These are phyloP conservation scores for Lyophyllum semitale DNA, from an alignment of 768 basidiomycete species.

Conservation along the genomic window DNA sequence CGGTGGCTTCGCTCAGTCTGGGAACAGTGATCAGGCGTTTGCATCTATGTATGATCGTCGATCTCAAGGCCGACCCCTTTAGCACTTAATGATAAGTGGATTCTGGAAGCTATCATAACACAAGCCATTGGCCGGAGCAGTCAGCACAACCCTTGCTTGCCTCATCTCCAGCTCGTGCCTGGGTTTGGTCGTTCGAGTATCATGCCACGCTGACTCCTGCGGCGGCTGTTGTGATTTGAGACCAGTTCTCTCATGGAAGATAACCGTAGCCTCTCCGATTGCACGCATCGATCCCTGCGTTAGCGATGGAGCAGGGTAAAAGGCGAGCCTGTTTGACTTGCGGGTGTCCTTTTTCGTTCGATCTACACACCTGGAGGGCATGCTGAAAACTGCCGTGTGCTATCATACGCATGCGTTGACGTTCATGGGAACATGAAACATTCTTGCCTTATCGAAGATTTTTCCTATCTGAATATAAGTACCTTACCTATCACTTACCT, in stretches of 20 bases:
- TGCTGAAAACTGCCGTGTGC: not conserved
- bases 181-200: not conserved
- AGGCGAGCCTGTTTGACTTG: not conserved
- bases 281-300: not conserved
- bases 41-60: not conserved
- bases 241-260: not conserved
- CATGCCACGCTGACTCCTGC: not conserved
- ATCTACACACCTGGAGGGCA: not conserved
- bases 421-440: not conserved
- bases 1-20: not conserved
- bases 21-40: not conserved
- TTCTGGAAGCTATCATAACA: not conserved
- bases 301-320: not conserved
- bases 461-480: too few species aligned
- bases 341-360: not conserved
- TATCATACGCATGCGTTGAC: not conserved
- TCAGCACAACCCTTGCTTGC: not conserved
- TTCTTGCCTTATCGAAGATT: not conserved
- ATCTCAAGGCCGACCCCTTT: not conserved
- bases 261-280: not conserved
- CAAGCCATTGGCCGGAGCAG: too few species aligned
- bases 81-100: not conserved
- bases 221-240: not conserved
- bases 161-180: not conserved
- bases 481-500: too few species aligned